Conservation (phyloP, 805 yeast genomes). For the Yarrowia sp. region DNA sequence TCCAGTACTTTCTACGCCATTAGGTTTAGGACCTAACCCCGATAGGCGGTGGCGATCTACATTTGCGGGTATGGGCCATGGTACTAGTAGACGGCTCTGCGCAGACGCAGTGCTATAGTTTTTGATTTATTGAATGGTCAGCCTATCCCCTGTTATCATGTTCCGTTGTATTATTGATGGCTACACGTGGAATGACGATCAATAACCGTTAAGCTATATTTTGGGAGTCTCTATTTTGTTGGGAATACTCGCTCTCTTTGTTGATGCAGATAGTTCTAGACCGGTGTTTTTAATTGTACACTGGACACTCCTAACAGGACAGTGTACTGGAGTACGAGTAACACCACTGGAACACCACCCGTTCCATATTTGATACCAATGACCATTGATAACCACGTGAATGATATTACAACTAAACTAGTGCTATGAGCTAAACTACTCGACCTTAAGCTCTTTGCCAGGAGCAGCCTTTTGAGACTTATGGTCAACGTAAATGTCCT, state of each 20-base stretch:
- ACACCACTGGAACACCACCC: too few relatives aligned
- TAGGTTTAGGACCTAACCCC: constrained; percentile 18
- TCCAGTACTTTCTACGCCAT: constrained; percentile 21
- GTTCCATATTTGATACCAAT: too few relatives aligned
- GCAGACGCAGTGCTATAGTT: neutral
- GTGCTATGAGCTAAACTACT: neutral
- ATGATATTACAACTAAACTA: neutral
- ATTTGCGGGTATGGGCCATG: neutral
- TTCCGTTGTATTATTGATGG: neutral
- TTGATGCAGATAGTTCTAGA: too few relatives aligned
- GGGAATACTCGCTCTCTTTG: neutral
- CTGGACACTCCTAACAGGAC: too few relatives aligned
- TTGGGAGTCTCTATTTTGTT: neutral
- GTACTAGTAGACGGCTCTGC: neutral
- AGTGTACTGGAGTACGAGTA: too few relatives aligned
- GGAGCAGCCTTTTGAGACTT: neutral
- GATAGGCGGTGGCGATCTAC: constrained; percentile 22
- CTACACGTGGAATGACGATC: neutral
- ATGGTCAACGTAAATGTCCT: neutral
- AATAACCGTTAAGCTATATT: too few relatives aligned
- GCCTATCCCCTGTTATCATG: neutral
- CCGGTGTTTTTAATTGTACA: too few relatives aligned
- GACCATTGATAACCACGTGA: neutral
- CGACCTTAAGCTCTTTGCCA: neutral
- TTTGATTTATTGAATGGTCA: neutral